phyloP scores from a whole-genome alignment of 1,139 yeast species.

The Pichia sp. region DNA sequence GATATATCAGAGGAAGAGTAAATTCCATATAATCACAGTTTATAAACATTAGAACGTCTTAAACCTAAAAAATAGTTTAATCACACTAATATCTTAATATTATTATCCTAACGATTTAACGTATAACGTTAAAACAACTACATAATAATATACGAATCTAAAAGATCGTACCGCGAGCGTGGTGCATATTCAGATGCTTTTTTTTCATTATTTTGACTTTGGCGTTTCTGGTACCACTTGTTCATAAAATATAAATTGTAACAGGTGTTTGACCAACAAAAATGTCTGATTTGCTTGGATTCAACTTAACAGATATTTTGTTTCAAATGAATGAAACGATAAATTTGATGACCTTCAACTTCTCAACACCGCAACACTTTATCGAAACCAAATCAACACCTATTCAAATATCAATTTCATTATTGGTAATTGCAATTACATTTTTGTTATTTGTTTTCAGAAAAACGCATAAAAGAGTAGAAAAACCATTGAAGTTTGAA shows the following conservation, averaged over 20 bases:
- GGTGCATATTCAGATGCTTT: not conserved
- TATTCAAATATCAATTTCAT: constrained; percentile 26
- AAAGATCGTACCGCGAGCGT: not conserved
- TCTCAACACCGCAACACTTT: constrained; percentile 6
- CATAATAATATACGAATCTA: not conserved
- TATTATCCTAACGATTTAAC: no score
- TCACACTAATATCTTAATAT: no score
- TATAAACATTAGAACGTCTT: no score
- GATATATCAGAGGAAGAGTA: constrained; percentile 25
- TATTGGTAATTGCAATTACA: constrained; percentile 21
- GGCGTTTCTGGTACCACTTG: not conserved
- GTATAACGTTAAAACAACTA: not conserved
- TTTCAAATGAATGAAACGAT: constrained; percentile 6
- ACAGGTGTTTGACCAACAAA: not conserved
- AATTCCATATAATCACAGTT: no score
- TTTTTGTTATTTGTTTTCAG: constrained; percentile 19
- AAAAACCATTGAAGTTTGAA: constrained; percentile 42
- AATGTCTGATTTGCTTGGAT: constrained; percentile 3
- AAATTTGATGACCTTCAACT: constrained; percentile 5
- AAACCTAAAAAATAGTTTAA: no score
- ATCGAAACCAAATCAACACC: constrained; percentile 14
- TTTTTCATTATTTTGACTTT: not conserved
- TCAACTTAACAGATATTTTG: constrained; percentile 9
- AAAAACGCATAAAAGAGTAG: constrained; percentile 26
- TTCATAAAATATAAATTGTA: not conserved